phyloP scores from a whole-genome alignment of 2,329 filamentous ascomycete genomes.

The Penicillium sclerotiorum region DNA sequence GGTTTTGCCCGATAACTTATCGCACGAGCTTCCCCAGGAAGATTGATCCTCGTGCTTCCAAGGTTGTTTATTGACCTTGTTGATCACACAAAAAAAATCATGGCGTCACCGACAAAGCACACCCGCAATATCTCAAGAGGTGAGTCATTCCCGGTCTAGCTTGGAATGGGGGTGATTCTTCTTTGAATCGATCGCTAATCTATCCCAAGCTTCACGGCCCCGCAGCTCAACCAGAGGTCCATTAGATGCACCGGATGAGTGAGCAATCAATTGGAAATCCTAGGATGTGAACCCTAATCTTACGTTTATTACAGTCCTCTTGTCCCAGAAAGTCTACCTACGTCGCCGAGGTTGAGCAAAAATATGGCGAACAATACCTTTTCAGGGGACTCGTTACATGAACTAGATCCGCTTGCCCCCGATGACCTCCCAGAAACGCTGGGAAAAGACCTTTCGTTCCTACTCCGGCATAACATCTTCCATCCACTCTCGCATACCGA shows the following conservation, averaged over 20 bases:
- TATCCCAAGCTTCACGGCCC: slow-evolving; percentile 40
- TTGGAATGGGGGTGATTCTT: background rate
- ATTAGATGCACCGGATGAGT: slow-evolving; percentile 72
- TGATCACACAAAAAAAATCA: slow-evolving; percentile 9
- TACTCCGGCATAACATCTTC: slow-evolving; percentile 79
- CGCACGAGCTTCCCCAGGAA: slow-evolving; percentile 17
- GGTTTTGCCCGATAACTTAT: slow-evolving; percentile 30
- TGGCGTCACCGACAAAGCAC: slow-evolving; percentile 33
- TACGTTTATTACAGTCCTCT: slow-evolving; percentile 26
- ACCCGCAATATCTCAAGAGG: slow-evolving; percentile 41
- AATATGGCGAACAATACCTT: slow-evolving; percentile 21
- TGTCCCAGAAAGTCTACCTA: slow-evolving; percentile 21
- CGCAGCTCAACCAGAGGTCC: slow-evolving; percentile 71
- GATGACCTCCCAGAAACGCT: slow-evolving; percentile 41
- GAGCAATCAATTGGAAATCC: slow-evolving; percentile 38
- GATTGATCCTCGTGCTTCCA: slow-evolving; percentile 1
- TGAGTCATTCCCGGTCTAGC: slow-evolving; percentile 28
- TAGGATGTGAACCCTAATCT: background rate
- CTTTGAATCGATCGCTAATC: slow-evolving; percentile 14
- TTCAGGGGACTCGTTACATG: slow-evolving; percentile 33
- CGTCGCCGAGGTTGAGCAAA: slow-evolving; percentile 18
- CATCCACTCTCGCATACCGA: slow-evolving; percentile 71
- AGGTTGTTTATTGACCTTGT: background rate
- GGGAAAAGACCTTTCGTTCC: slow-evolving; percentile 76
- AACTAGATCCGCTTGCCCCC: slow-evolving; percentile 39